These are phyloP conservation scores for Phytophthora sojae DNA, from an alignment of 352 stramenopile genomes.

Conservation along the genomic window DNA sequence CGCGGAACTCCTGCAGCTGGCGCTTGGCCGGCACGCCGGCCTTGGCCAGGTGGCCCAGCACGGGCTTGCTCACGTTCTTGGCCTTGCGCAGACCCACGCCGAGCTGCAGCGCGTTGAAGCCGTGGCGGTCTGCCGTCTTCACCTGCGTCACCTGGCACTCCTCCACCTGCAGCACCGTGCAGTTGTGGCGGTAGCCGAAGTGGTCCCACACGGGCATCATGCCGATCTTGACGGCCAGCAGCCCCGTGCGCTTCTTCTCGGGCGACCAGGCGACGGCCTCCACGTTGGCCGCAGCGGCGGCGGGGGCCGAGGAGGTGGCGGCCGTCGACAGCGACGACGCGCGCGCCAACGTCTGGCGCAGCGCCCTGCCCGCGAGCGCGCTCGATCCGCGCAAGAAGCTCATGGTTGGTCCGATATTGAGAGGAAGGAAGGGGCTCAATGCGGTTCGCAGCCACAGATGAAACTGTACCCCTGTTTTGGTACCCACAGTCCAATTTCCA, in stretches of 20 bases:
- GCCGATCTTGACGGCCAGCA: constrained; percentile 97
- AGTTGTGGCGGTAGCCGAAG: constrained; percentile 97
- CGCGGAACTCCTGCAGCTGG: constrained; percentile 95
- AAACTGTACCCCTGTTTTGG: neutral
- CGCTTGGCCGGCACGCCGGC: constrained; percentile 93
- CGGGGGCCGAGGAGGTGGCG: neutral
- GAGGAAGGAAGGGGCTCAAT: neutral
- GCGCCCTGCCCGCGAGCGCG: constrained; percentile 29
- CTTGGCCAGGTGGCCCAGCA: constrained; percentile 93
- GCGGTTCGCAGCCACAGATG: constrained; percentile 27
- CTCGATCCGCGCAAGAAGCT: constrained; percentile 51
- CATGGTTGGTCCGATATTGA: constrained; percentile 13
- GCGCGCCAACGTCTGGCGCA: constrained; percentile 19
- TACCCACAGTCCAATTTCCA: neutral
- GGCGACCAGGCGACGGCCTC: constrained; percentile 58
- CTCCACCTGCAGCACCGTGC: constrained; percentile 93
- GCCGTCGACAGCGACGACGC: constrained; percentile 37
- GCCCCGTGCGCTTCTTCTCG: constrained; percentile 89
- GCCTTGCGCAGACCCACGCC: constrained; percentile 96
- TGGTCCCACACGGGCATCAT: constrained; percentile 99
- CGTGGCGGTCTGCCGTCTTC: constrained; percentile 94
- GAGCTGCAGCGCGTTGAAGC: constrained; percentile 96
- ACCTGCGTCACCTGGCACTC: constrained; percentile 96
- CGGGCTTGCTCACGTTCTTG: constrained; percentile 95
- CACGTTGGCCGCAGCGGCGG: constrained; percentile 2